Percentiles rank a stretch among this genome's conserved stretches.
phyloP scores from a whole-genome alignment of 2,329 filamentous ascomycete genomes.

The Shiraia bambusicola region DNA sequence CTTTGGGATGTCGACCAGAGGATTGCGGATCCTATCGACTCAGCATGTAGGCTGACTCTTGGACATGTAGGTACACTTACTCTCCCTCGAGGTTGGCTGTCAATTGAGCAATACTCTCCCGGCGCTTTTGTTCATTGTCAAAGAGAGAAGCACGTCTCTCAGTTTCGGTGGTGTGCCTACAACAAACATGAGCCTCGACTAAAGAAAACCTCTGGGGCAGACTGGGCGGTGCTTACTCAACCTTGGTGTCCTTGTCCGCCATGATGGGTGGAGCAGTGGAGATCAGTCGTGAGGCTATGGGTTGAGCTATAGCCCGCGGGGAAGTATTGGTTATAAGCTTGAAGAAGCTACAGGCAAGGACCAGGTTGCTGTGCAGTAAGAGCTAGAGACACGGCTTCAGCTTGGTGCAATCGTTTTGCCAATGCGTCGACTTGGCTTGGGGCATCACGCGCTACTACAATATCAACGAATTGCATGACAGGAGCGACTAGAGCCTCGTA shows the following conservation, averaged over 20 bases:
- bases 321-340: slow-evolving; percentile 10
- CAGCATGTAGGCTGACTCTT: slow-evolving; percentile 1
- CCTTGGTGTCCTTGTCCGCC: slow-evolving; percentile 20
- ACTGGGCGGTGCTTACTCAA: slow-evolving; percentile 13
- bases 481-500: background rate
- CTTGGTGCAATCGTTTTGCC: slow-evolving; percentile 2
- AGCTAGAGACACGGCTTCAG: slow-evolving; percentile 3
- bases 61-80: slow-evolving; percentile 20
- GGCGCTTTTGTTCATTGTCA: slow-evolving; percentile 26
- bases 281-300: background rate
- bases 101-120: slow-evolving; percentile 25
- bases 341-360: slow-evolving; percentile 6
- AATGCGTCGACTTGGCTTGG: slow-evolving; percentile 1
- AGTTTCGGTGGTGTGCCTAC: slow-evolving; percentile 17
- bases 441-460: slow-evolving; percentile 6
- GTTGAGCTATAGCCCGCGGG: background rate
- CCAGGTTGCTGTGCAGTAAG: slow-evolving; percentile 4
- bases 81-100: slow-evolving; percentile 36
- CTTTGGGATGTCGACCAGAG: slow-evolving; percentile 57
- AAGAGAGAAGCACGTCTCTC: slow-evolving; percentile 27
- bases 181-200: slow-evolving; percentile 5
- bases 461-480: slow-evolving; percentile 4
- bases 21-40: slow-evolving; percentile 54
- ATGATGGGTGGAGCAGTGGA: slow-evolving; percentile 6
- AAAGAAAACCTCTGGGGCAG: background rate